Base-by-base conservation (phyloP, 805 yeast genomes). In the Saturnispora saitoi region DNA sequence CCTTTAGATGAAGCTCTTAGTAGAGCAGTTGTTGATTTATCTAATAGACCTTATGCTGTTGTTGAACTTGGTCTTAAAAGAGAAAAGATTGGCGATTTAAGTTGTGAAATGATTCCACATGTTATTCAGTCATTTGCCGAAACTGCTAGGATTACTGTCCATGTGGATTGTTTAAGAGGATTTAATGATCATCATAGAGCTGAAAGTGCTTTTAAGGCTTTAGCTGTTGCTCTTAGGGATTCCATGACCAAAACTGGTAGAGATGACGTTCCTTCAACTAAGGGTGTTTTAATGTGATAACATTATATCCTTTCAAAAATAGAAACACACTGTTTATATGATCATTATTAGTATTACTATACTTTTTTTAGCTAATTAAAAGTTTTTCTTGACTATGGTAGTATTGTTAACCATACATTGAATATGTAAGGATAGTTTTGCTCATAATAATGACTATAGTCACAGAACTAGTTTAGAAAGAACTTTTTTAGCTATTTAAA, bases 71-170 rank as follows among this genome's bases (percentile, higher is more conserved):
- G 96, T 0, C 75, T 93, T 60, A 85, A 83, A 66, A 76, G 99
- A 55, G 99, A 93, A 64, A 89, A 83, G 64, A 81, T 93, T 57
- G 99, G 99, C 47, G 95, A 86, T 60, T 73, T 93, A 46, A 79
- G 89, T 32, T 80, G 93, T 60, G 99, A 93, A 69, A 93, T 93
- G 99, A 84, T 93, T 54, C 97, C 97, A n/a, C 99, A 93, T 65
- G 90, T 93, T 43, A 64, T 93, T 53, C 95, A 89, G 66, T 83
- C 95, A 58, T 93, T 93, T 71, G 96, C 98, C 3, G 87, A 85
- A 59, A 86, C 86, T 37, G 96, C 97, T 1, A 83, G 84, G 51
- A 76, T 93, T 48, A 93, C 99, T 1, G 61, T 93, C 60, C 99
- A 93, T 61, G 96, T 93, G 32, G 99, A 93, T 67, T 87, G 96